Percentiles rank a stretch among this genome's conserved stretches.
These are phyloP conservation scores for Alternaria alternata DNA, from an alignment of 2,329 filamentous ascomycete genomes.

Conservation along the genomic window DNA sequence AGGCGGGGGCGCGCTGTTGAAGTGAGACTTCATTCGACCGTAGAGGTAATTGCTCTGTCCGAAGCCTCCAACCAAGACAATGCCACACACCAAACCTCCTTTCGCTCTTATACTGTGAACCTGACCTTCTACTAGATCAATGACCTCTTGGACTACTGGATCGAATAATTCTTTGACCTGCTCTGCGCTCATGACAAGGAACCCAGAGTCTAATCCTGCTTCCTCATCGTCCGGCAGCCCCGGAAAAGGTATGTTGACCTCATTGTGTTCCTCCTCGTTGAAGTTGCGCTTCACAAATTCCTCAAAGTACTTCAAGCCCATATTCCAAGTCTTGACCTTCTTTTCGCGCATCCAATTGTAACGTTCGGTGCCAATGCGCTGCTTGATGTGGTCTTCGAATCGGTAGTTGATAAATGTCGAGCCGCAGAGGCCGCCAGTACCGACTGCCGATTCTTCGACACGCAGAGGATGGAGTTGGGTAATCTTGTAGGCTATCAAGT, in stretches of 20 bases:
- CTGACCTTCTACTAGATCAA: conserved; percentile 55
- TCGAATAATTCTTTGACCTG: conserved; percentile 79
- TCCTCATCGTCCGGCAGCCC: conserved; percentile 79
- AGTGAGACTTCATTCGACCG: conserved; percentile 73
- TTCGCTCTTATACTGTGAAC: conserved; percentile 52
- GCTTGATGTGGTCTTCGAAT: conserved; percentile 78
- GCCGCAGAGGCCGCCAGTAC: conserved; percentile 79
- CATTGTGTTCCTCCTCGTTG: conserved; percentile 77
- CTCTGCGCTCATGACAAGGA: conserved; percentile 73
- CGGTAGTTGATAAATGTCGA: conserved; percentile 82
- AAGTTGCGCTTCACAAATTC: conserved; percentile 88
- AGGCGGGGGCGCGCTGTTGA: conserved; percentile 62
- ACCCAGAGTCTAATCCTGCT: conserved; percentile 76
- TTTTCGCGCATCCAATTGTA: conserved; percentile 80
- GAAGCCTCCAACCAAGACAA: conserved; percentile 83
- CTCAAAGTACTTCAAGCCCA: conserved; percentile 79
- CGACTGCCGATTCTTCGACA: conserved; percentile 81
- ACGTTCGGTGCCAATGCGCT: conserved; percentile 69
- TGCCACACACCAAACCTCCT: conserved; percentile 63
- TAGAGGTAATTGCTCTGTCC: conserved; percentile 80
- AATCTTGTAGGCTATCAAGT: conserved; percentile 77
- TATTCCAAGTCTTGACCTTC: conserved; percentile 79
- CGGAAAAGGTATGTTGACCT: conserved; percentile 81
- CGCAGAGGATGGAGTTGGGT: conserved; percentile 74
- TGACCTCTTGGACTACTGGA: conserved; percentile 70